Percentiles rank a stretch among this genome's conserved stretches.
These are phyloP conservation scores for Sphaerobolus stellatus DNA, from an alignment of 1,284 basidiomycete species.

Conservation along the genomic window DNA sequence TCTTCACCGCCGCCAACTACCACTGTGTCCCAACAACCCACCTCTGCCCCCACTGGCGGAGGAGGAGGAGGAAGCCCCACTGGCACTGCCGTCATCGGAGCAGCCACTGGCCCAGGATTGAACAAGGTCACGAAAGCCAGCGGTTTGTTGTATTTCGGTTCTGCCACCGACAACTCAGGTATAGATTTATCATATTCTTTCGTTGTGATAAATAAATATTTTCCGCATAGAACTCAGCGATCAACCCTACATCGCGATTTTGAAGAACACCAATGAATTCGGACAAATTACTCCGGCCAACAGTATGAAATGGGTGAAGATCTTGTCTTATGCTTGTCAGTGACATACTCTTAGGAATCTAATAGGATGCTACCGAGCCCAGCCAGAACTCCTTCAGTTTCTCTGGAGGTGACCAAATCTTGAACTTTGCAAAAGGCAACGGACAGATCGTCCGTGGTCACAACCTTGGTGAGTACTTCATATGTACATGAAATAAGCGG, in stretches of 20 bases:
- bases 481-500: neutral
- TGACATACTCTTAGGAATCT: neutral
- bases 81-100: neutral
- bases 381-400: constrained; percentile 48
- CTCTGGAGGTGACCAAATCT: constrained; percentile 44
- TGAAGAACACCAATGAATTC: constrained; percentile 29
- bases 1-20: too few relatives aligned
- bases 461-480: neutral
- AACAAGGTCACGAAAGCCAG: constrained; percentile 3
- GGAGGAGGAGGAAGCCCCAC: neutral
- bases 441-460: neutral
- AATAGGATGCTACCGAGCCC: constrained; percentile 52
- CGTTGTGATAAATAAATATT: neutral
- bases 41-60: neutral
- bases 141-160: constrained; percentile 47
- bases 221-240: constrained; percentile 20
- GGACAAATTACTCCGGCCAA: constrained; percentile 38
- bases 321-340: neutral
- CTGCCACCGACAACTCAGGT: constrained; percentile 57
- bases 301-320: constrained; percentile 19
- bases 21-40: neutral
- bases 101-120: neutral
- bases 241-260: constrained; percentile 20
- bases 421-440: constrained; percentile 28
- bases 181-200: neutral